Base-by-base conservation (phyloP, 129 eudicot species). In the Escallonia rubra region DNA sequence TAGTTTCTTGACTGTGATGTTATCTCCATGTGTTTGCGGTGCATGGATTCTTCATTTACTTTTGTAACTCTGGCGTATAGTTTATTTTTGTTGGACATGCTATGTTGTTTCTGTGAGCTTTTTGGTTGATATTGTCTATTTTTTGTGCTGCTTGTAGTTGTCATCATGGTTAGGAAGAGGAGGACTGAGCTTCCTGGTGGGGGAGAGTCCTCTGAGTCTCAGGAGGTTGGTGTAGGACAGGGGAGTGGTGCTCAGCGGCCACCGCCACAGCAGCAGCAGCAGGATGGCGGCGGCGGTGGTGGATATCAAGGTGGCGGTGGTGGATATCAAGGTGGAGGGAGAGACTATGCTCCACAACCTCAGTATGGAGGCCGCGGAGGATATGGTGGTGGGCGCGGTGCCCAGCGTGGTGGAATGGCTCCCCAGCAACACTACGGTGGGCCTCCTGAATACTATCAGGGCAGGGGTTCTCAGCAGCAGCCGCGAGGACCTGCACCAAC, bases 111-210 rank as follows among this genome's bases (percentile, higher is more conserved):
- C 10, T 12, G n/a, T 7, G n/a, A 34, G 13, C 23, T n/a, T 54
- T 54, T 54, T 54, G 59, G n/a, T 16, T 12, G 34, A 34, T 1
- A 54, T 3, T 54, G 23, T n/a, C n/a, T 54, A 54, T 12, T 54
- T 54, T 14, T 54, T 34, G 16, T 71, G 63, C 53, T 40, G 61
- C 55, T 60, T 69, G 11, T 58, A 73, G 85, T 9, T 78, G 79
- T 47, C 43, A 74, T 55, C 67, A 90, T 87, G 95, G 91, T 82
- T 74, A 87, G 91, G 79, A 90, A 84, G 85, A 85, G 67, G 73
- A 81, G 87, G 52, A 85, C 84, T 60, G 89, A 82, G 1, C 73
- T 78, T 63, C 60, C 95, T 9, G 78, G 81, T 41, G 86, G 78
- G 6, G 79, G 86, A 41, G 88, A 82, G 80, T 66, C 81, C 63